Conservation (phyloP, 1,139 yeast genomes). For the Sugiyamaella grinbergsii region DNA sequence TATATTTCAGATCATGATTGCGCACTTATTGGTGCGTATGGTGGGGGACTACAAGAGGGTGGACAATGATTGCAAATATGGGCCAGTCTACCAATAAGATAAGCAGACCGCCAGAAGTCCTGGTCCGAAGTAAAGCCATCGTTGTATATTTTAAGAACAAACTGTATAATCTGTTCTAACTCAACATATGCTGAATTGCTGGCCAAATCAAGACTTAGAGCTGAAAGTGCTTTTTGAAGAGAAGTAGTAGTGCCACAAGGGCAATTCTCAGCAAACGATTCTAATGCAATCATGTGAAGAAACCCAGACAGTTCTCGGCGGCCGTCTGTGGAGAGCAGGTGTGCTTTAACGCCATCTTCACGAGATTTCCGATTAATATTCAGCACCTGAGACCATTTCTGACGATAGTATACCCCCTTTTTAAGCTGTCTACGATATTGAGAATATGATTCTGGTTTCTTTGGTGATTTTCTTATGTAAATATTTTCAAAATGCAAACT, state of each 20-base stretch:
- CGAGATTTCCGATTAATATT: neutral
- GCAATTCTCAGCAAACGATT: conserved; percentile 3
- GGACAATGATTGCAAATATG: neutral
- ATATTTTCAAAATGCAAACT: neutral
- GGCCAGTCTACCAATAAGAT: neutral
- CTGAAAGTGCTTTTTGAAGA: conserved; percentile 7
- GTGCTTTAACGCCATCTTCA: conserved; percentile 1
- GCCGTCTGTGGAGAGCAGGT: neutral
- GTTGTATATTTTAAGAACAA: conserved; percentile 9
- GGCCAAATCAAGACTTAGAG: conserved; percentile 7
- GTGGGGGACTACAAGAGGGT: conserved; percentile 17
- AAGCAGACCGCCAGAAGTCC: conserved; percentile 12
- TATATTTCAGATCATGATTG: neutral
- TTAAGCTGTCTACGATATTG: conserved; percentile 8
- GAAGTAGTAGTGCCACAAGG: conserved; percentile 6
- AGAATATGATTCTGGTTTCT: conserved; percentile 1
- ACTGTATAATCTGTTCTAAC: conserved; percentile 1
- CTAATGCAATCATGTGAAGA: conserved; percentile 3
- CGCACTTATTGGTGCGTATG: neutral
- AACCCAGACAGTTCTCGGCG: conserved; percentile 5
- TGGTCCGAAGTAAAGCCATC: neutral
- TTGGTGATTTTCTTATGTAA: neutral
- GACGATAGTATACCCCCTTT: conserved; percentile 2
- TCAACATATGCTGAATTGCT: neutral
- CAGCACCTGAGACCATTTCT: conserved; percentile 11